Base-by-base conservation (phyloP, 139 green algal species). In the Chlamydomonas incerta region DNA sequence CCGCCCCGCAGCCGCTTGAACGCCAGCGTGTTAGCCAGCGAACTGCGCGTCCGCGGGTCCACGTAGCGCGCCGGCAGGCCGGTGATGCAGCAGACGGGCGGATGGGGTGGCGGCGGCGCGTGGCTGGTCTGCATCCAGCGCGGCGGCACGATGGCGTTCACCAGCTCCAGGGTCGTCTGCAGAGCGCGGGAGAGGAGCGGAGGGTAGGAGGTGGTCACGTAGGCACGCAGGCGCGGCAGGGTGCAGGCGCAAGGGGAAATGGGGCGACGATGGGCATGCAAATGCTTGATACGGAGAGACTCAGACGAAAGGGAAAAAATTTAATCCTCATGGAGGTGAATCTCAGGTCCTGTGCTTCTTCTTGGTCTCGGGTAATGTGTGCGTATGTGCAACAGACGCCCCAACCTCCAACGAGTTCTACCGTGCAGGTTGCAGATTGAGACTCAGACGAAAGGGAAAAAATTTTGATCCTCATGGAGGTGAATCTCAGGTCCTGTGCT, bases 21-120 rank as follows among this genome's bases (percentile, higher is more conserved):
- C 23, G 88, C 88, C 0, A 75, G 73, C 34, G 60, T 73, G 62
- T 80, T 83, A 15, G 84, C 74, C 23, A 87, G 83, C 10, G 47
- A n/a, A n/a, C n/a, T n/a, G n/a, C n/a, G n/a, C n/a, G n/a, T n/a
- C n/a, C n/a, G 26, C 3, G 84, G 84, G 74, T 92, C 88, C 3
- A 29, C 21, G 84, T 92, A 89, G 33, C 62, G 81, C 14, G 88
- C 88, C 0, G 82, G 60, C 47, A 76, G 47, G 34, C 67, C 83
- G 11, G 88, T 92, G 68, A 89, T 88, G 47, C 57, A 35, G 75
- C 88, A 92, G 21, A 70, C 23, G 8, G 88, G 80, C 74, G 72
- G 72, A 28, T 55, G 33, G 4, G 74, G 84, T 20, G 73, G 73
- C 24, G 58, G 67, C 29, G 69, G 80, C 28, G 80, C 88, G 28